Base-by-base conservation (phyloP, 352 stramenopile species). In the Phytophthora hibernalis region DNA sequence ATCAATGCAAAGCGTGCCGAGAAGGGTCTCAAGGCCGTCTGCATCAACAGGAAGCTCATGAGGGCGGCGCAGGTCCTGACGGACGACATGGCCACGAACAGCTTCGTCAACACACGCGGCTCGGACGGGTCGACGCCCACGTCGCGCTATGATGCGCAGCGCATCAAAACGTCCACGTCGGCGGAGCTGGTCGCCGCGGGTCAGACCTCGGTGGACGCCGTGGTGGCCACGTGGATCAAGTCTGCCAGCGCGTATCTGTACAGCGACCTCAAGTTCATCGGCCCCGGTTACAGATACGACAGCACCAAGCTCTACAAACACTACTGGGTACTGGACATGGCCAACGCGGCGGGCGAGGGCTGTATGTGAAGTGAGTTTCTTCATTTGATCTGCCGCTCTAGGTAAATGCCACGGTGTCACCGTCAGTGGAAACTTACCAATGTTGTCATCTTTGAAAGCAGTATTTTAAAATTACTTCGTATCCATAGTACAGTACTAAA, bases 221-320 rank as follows among this genome's bases (percentile, higher is more conserved):
- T 83, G 15, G 76, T 85, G 54, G 71, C 45, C 7, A 58, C 71
- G 26, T 85, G 72, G 74, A 66, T 79, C 68, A 79, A 80, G 26
- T 79, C 70, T 21, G 16, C 64, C 2, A 63, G 64, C 8, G 62
- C 75, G 49, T 65, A 70, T 30, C 58, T 85, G 26, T 70, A 79
- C 66, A 71, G 55, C 38, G 61, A 71, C 51, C 35, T 65, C 35
- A 53, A 47, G 48, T 77, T 61, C 40, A 57, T 77, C 47, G 65
- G 69, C 8, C 51, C 44, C 3, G 69, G 65, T 37, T 77, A 74
- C 59, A 37, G 18, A 16, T 74, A 74, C 65, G 68, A 73, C 49
- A 35, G 15, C n/a, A 58, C 45, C 37, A 67, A 65, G 18, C 37
- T 38, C 54, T 71, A 74, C 60, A 60, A 61, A 35, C 54, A 77